These are phyloP conservation scores for Russula ochroleuca DNA, from an alignment of 768 basidiomycete genomes.

Conservation along the genomic window DNA sequence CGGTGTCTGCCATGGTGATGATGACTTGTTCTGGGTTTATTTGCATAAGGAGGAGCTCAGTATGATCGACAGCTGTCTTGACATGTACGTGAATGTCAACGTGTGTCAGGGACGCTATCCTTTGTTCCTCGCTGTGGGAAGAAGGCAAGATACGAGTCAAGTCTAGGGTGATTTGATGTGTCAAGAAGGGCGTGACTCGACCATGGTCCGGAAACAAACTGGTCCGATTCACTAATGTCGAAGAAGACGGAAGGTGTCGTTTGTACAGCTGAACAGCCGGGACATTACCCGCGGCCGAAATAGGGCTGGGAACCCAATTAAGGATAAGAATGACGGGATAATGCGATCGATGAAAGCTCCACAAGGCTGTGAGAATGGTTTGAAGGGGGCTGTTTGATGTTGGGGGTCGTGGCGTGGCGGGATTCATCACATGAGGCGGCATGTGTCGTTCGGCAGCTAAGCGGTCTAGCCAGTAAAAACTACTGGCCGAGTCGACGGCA, in stretches of 20 bases:
- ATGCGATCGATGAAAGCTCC: conserved; percentile 46
- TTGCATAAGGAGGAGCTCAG: conserved; percentile 19
- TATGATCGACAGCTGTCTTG: conserved; percentile 13
- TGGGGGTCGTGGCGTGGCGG: conserved; percentile 20
- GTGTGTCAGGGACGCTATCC: background rate
- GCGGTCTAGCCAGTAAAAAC: conserved; percentile 77
- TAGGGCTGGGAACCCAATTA: conserved; percentile 53
- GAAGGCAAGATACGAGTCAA: conserved; percentile 1
- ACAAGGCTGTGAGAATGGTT: conserved; percentile 44
- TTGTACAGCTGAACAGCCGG: conserved; percentile 38
- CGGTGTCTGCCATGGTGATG: conserved; percentile 3
- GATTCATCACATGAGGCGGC: conserved; percentile 32
- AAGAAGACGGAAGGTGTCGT: conserved; percentile 45
- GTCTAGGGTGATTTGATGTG: conserved; percentile 26
- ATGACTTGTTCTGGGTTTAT: conserved; percentile 15
- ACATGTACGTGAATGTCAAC: conserved; percentile 15
- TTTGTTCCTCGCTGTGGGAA: conserved; percentile 2
- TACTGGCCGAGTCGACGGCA: conserved; percentile 69
- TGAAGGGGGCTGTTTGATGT: conserved; percentile 40
- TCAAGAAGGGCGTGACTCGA: conserved; percentile 5
- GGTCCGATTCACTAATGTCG: conserved; percentile 13
- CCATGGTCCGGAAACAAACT: background rate
- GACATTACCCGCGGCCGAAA: conserved; percentile 25
- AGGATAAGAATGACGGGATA: conserved; percentile 51
- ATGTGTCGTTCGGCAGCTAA: conserved; percentile 51